phyloP scores from a whole-genome alignment of 495 filamentous ascomycete species.

The Diplogelasinospora grovesii region DNA sequence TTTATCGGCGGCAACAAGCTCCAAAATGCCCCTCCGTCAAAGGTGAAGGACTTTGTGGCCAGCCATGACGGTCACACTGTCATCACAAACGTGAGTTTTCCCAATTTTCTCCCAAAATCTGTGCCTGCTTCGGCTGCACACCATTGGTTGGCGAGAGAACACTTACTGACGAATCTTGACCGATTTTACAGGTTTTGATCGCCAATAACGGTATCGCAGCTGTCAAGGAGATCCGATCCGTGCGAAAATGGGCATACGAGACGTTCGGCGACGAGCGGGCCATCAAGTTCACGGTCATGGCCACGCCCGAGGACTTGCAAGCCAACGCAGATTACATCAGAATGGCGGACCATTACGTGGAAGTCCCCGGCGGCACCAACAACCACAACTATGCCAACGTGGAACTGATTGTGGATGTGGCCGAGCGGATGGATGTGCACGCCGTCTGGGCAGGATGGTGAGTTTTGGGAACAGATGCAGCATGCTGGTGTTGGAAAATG shows the following conservation, averaged over 20 bases:
- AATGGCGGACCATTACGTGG: constrained; percentile 99
- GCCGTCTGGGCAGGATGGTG: constrained; percentile 99
- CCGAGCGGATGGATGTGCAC: constrained; percentile 97
- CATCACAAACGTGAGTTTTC: constrained; percentile 77
- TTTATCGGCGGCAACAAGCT: constrained; percentile 94
- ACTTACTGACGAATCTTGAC: constrained; percentile 8
- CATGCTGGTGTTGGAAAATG: not conserved
- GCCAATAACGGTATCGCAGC: constrained; percentile 99
- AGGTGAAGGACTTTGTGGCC: constrained; percentile 92
- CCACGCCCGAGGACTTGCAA: constrained; percentile 95
- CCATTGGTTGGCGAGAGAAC: too few relatives aligned
- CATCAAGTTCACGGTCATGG: constrained; percentile 99
- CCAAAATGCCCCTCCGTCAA: constrained; percentile 65
- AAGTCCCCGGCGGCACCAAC: constrained; percentile 98
- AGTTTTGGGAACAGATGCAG: constrained; percentile 19
- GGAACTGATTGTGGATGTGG: constrained; percentile 96
- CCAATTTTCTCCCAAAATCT: too few relatives aligned
- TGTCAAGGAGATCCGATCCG: constrained; percentile 96
- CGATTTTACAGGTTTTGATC: constrained; percentile 74
- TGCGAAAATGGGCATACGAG: constrained; percentile 99
- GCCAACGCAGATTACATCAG: constrained; percentile 99
- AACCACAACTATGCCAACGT: constrained; percentile 99
- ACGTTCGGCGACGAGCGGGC: constrained; percentile 96
- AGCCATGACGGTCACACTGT: constrained; percentile 89
- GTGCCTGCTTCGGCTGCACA: too few relatives aligned